Base-by-base conservation (phyloP, 163 green algal species). In the Coccomyxa subellipsoidea region DNA sequence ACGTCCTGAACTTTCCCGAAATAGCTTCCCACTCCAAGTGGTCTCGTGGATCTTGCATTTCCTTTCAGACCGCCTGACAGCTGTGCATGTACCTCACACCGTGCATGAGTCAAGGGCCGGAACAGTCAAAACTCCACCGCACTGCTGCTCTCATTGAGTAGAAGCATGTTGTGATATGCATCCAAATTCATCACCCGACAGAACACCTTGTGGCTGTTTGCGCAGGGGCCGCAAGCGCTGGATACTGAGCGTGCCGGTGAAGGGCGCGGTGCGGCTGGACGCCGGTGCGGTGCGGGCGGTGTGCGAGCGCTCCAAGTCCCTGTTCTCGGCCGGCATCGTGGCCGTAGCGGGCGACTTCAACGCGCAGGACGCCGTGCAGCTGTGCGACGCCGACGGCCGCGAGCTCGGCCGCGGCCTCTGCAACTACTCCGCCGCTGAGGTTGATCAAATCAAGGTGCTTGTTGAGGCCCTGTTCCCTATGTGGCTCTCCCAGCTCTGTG, bases 401-500 rank as follows among this genome's bases (percentile, higher is more conserved):
- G 95, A 98, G 85, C 91, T 98, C 88, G 95, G 88, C 5, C 88
- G 93, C 0, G 94, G 91, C 1, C 88, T 98, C 27, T 84, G 90
- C 53, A 98, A 98, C 87, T 98, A 95, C 85, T 81, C 53, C 18
- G 77, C 78, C 40, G 59, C 83, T 0, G 91, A 94, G 47, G 81
- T 91, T 27, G 69, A 84, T 7, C 83, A 80, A 21, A 84, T 87
- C 37, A 90, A 88, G 87, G 85, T 85, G 69, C 6, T n/a, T n/a
- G n/a, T n/a, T n/a, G n/a, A n/a, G n/a, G n/a, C 15, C 27, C 66
- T 36, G 8, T 34, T 73, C 66, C 12, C n/a, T n/a, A n/a, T n/a
- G n/a, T n/a, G n/a, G n/a, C n/a, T n/a, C n/a, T n/a, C n/a, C n/a
- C n/a, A n/a, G n/a, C n/a, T n/a, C n/a, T n/a, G n/a, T n/a, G n/a